Base-by-base conservation (phyloP, 495 filamentous ascomycete species). In the Aspergillus mulundensis region DNA sequence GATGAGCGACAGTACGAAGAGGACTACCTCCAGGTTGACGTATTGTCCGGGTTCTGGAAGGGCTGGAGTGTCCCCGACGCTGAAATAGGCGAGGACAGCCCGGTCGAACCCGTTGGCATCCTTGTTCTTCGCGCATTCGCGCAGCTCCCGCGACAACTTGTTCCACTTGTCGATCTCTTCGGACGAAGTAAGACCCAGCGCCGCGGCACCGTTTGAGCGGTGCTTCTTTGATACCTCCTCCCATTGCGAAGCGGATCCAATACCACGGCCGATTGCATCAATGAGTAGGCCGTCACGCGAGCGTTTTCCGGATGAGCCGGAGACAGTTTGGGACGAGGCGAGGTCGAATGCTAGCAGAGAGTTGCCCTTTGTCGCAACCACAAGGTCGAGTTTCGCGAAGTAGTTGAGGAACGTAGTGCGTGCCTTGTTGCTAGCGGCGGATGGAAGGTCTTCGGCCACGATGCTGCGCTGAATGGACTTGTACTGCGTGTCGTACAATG, bases 281-380 rank as follows among this genome's bases (percentile, higher is more conserved):
- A 88, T 84, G 24, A 91, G 67, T 19, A 89, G 73, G 15, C 87
- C 87, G 50, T 84, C 81, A 15, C 84, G 77, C 8, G 84, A 81
- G 6, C 84, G 77, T 68, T 87, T 87, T 25, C 75, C 76, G 11
- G 77, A 74, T n/a, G 77, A 60, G 59, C 73, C 69, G 0, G 66
- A 54, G 2, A 65, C 50, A 18, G 50, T 64, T 25, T 82, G 77
- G 0, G 82, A 80, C 3, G 81, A 79, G 61, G 84, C 84, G 20
- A 89, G 66, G 60, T 88, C 85, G 47, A 87, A 77, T 3, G 81
- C 84, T 45, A 86, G 64, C 19, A 89, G 63, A 5, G 76, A 72
- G 42, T 77, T 78, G 43, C 77, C 82, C 21, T 77, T 74, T 5
- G 85, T 73, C 2, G 82, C 83, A 18, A 87, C 73, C 3, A 80